Conservation (phyloP, 306 rosid genomes). For the Senna siamea region DNA sequence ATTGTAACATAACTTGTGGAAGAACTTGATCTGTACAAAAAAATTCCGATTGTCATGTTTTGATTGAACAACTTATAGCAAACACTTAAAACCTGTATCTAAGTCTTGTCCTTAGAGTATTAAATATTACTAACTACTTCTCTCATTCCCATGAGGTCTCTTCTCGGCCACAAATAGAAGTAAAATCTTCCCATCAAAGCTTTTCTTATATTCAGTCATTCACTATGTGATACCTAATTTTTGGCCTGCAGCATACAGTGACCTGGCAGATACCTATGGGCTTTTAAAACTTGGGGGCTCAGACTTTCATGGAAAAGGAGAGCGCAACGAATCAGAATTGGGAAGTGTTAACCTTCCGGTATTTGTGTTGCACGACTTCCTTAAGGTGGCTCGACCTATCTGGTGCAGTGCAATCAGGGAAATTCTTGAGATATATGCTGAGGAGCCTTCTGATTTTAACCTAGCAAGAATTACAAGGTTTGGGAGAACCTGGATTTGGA, state of each 20-base stretch:
- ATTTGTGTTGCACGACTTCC: conserved; percentile 71
- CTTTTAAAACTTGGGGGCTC: conserved; percentile 97
- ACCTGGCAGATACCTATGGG: conserved; percentile 72
- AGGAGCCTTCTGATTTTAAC: conserved; percentile 84
- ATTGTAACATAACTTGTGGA: no score
- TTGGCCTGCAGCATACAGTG: conserved; percentile 71
- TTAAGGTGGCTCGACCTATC: conserved; percentile 76
- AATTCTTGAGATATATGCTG: conserved; percentile 61
- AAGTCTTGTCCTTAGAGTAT: no score
- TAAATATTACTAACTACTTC: no score
- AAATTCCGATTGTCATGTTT: no score
- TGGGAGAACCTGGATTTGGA: conserved; percentile 56
- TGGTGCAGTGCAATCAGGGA: conserved; percentile 82
- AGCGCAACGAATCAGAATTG: conserved; percentile 73
- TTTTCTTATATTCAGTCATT: conserved; percentile 8
- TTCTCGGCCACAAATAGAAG: neutral
- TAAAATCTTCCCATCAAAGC: neutral
- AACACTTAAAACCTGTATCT: no score
- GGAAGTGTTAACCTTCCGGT: conserved; percentile 96
- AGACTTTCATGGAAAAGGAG: conserved; percentile 92
- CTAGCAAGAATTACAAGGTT: conserved; percentile 66
- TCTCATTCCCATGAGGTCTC: no score
- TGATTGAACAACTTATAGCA: no score
- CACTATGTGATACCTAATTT: neutral
- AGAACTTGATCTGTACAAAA: no score